Evolutionary conservation across 2,329 filamentous ascomycete species (phyloP).

Genomic region (Talaromyces piceae): DNA sequence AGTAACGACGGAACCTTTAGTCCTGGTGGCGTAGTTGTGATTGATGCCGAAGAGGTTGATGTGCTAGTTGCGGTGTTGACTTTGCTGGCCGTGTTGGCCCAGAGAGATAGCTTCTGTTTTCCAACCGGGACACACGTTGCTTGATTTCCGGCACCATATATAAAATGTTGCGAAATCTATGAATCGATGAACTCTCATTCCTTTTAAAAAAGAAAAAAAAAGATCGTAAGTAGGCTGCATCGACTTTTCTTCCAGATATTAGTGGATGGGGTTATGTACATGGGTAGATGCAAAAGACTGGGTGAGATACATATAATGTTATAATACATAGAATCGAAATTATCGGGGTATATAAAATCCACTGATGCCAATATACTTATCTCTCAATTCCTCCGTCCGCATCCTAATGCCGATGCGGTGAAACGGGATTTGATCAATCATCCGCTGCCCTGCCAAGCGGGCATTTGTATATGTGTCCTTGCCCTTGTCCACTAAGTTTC

Average conservation of each 20-base stretch:
- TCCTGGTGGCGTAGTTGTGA: constrained; percentile 5
- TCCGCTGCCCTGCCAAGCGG: constrained; percentile 45
- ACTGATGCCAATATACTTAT: constrained; percentile 33
- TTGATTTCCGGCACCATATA: background rate
- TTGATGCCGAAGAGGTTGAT: constrained; percentile 9
- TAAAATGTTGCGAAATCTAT: no score
- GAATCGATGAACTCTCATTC: no score
- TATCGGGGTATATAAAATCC: constrained; percentile 30
- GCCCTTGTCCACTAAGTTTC: constrained; percentile 35
- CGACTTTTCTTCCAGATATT: no score
- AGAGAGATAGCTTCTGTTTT: constrained; percentile 9
- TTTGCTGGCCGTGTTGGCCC: constrained; percentile 6
- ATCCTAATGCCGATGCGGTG: constrained; percentile 54
- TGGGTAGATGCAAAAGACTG: background rate
- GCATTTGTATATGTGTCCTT: constrained; percentile 43
- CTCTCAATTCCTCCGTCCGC: constrained; percentile 34
- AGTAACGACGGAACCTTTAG: constrained; percentile 7
- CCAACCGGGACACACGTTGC: constrained; percentile 7
- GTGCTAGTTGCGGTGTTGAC: constrained; percentile 8
- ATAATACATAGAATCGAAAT: background rate
- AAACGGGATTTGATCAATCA: constrained; percentile 52
- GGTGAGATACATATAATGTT: background rate
- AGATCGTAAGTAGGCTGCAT: no score
- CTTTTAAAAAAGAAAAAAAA: no score
- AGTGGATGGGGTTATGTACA: no score